phyloP scores from a whole-genome alignment of 2,329 filamentous ascomycete species.

The Microsporum ferrugineum region DNA sequence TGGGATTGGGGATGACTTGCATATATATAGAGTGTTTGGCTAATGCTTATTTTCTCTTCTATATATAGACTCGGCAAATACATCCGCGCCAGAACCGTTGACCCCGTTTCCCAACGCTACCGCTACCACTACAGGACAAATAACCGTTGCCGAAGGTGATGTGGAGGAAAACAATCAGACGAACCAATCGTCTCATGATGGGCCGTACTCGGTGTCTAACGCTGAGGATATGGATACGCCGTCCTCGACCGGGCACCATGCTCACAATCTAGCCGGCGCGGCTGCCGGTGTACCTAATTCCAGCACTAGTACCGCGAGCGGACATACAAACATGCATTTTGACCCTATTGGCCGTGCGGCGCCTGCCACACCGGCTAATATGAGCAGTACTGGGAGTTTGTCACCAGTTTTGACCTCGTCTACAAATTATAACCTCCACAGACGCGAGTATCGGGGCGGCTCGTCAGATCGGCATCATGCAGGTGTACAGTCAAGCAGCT shows the following conservation, averaged over 20 bases:
- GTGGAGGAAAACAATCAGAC: not conserved
- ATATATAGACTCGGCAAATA: constrained; percentile 1
- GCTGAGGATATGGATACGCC: constrained; percentile 7
- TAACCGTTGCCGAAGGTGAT: constrained; percentile 8
- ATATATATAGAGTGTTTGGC: not conserved
- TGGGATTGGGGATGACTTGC: not conserved
- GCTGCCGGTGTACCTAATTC: not conserved
- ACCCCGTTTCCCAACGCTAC: constrained; percentile 4
- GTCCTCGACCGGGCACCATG: not conserved
- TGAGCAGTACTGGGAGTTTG: constrained; percentile 6
- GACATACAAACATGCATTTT: constrained; percentile 7
- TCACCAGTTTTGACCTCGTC: constrained; percentile 9
- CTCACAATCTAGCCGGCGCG: not conserved
- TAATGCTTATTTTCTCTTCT: not conserved
- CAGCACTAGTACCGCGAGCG: not conserved
- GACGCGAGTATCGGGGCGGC: not conserved
- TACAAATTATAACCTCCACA: not conserved
- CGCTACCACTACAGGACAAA: constrained; percentile 9
- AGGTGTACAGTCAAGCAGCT: not conserved
- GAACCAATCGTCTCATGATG: constrained; percentile 7
- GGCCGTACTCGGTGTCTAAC: not conserved
- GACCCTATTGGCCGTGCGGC: constrained; percentile 6
- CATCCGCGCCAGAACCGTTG: constrained; percentile 3
- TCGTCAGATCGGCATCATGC: constrained; percentile 4
- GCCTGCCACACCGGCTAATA: constrained; percentile 8